Conservation (phyloP, 805 yeast species). For the Cyberlindnera mycetangii region DNA sequence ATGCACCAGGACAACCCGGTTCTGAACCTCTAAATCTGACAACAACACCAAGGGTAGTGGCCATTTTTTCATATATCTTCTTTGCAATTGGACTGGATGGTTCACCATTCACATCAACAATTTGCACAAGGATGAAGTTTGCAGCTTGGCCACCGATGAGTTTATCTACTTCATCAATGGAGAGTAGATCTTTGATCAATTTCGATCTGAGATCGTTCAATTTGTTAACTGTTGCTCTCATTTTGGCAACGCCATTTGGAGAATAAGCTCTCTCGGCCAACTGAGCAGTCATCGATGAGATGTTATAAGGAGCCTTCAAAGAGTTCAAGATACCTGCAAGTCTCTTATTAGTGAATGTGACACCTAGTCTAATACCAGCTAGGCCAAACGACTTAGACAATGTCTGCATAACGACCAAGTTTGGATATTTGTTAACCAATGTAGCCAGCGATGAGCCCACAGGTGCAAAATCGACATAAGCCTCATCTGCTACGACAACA, state of each 20-base stretch:
- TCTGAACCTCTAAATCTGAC: slow-evolving; percentile 91
- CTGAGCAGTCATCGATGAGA: slow-evolving; percentile 74
- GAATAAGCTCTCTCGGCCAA: slow-evolving; percentile 74
- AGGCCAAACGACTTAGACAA: slow-evolving; percentile 93
- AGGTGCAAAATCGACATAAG: slow-evolving; percentile 84
- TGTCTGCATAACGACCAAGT: slow-evolving; percentile 86
- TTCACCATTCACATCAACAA: slow-evolving; percentile 55
- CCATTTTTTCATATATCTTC: slow-evolving; percentile 63
- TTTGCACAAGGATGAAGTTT: slow-evolving; percentile 75
- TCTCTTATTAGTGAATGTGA: slow-evolving; percentile 62
- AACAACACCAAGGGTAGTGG: slow-evolving; percentile 72
- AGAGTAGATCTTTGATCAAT: slow-evolving; percentile 51
- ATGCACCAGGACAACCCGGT: slow-evolving; percentile 82
- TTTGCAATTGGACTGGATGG: slow-evolving; percentile 72
- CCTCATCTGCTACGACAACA: slow-evolving; percentile 86
- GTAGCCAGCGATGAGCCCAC: slow-evolving; percentile 70
- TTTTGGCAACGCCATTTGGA: slow-evolving; percentile 49
- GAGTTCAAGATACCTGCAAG: slow-evolving; percentile 73
- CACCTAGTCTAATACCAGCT: slow-evolving; percentile 90
- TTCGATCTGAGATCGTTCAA: slow-evolving; percentile 54
- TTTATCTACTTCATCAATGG: slow-evolving; percentile 62
- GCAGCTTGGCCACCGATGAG: slow-evolving; percentile 84
- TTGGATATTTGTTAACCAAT: slow-evolving; percentile 75
- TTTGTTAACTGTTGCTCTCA: slow-evolving; percentile 51
- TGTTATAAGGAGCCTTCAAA: slow-evolving; percentile 95